Evolutionary conservation across 352 stramenopile species (phyloP), one percentile per base, ranked within the genome.

Genomic region (Pythium plurisporium): DNA sequence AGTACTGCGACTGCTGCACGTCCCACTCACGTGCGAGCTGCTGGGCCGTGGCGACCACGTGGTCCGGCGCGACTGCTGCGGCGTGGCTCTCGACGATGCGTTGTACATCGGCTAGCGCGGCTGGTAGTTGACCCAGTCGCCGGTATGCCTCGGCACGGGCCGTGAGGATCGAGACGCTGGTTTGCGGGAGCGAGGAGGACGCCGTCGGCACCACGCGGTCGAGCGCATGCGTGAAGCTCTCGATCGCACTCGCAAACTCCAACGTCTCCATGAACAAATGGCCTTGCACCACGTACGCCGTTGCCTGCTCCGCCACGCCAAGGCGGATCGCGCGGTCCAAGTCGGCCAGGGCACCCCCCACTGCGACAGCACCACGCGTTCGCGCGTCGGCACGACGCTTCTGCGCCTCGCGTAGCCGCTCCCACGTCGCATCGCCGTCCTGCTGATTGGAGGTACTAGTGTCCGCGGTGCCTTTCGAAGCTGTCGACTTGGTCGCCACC

Each of bases 181-280:
- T 43, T 5, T 55, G 50, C 9, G 73, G 59, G 15, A 74, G 65
- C 12, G 33, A 37, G 43, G 49, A 65, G 40, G 15, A 38, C 14
- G 60, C 43, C 11, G 29, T 43, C 5, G 9, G n/a, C 4, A 15
- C 10, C 8, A 55, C n/a, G 9, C 33, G 27, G 31, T 67, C 19
- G 3, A 88, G 38, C 0, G 73, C 78, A 11, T 63, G 65, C 14
- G 78, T 82, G 25, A 86, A 82, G 27, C 62, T 82, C 19, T 47
- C 43, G 40, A 76, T 59, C 1, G 78, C 75, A 6, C 70, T 46
- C 0, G 42, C 45, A 42, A 73, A 73, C 48, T 76, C 42, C 10
- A 67, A 51, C 20, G 59, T 42, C 15, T 55, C 54, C 60, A 79
- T 76, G 47, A 77, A 67, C 10, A 71, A 50, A 10, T 75, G 60